Percentiles rank a stretch among this genome's conserved stretches.
Evolutionary conservation across 2,329 filamentous ascomycete genomes (phyloP).

Genomic region (Curvularia verruculosa): DNA sequence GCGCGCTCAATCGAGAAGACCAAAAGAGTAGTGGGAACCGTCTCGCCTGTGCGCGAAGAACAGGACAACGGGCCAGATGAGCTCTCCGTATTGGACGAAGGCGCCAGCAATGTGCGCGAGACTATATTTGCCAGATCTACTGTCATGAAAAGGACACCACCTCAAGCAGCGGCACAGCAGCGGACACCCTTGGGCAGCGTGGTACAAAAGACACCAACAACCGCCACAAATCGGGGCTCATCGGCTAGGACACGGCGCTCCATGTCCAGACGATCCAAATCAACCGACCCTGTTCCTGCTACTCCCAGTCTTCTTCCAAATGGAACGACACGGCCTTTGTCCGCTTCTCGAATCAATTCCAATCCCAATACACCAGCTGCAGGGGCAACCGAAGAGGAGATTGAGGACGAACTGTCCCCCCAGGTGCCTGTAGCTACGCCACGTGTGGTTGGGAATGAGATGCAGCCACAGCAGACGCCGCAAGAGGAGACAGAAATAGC

Average conservation of each 20-base stretch:
- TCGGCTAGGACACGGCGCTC: conserved; percentile 22
- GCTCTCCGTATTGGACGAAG: conserved; percentile 35
- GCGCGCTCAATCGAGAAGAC: conserved; percentile 38
- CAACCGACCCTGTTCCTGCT: conserved; percentile 28
- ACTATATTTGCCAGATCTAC: conserved; percentile 12
- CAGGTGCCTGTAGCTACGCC: conserved; percentile 7
- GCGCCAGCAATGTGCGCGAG: conserved; percentile 23
- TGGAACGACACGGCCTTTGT: conserved; percentile 17
- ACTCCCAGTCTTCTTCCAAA: conserved; percentile 32
- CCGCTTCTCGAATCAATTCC: conserved; percentile 18
- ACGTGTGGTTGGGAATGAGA: conserved; percentile 7
- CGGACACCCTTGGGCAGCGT: conserved; percentile 6
- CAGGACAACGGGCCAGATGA: conserved; percentile 36
- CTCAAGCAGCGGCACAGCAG: conserved; percentile 15
- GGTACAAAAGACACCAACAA: conserved; percentile 17
- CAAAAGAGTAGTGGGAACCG: conserved; percentile 29
- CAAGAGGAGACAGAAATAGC: conserved; percentile 24
- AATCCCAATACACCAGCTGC: conserved; percentile 24
- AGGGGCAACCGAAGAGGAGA: conserved; percentile 26
- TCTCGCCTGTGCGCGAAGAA: conserved; percentile 35
- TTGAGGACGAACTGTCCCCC: conserved; percentile 40
- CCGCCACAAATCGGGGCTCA: conserved; percentile 5
- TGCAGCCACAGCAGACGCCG: conserved; percentile 3
- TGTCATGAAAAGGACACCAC: conserved; percentile 20
- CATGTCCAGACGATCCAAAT: conserved; percentile 24